phyloP scores from a whole-genome alignment of 2,329 filamentous ascomycete genomes.

The Alternaria postmessia region DNA sequence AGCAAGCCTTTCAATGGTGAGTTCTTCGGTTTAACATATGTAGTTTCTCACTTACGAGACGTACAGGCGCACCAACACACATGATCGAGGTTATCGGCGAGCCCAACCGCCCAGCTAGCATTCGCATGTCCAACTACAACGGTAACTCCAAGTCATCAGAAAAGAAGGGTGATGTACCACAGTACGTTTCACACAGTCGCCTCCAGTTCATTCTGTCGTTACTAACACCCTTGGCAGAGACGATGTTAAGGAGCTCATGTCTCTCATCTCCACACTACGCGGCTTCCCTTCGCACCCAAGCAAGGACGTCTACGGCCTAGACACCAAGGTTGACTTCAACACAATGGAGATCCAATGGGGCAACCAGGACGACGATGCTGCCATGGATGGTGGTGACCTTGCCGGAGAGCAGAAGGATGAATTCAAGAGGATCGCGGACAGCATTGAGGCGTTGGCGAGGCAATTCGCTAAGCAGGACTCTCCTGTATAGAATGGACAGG shows the following conservation, averaged over 20 bases:
- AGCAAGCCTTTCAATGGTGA: slow-evolving; percentile 39
- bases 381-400: slow-evolving; percentile 44
- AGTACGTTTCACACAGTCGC: slow-evolving; percentile 18
- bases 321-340: slow-evolving; percentile 52
- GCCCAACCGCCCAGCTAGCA: slow-evolving; percentile 50
- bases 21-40: slow-evolving; percentile 2
- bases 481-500: slow-evolving; percentile 32
- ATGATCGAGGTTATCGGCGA: slow-evolving; percentile 54
- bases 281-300: slow-evolving; percentile 51
- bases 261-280: slow-evolving; percentile 49
- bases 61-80: slow-evolving; percentile 28
- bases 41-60: slow-evolving; percentile 17
- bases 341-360: slow-evolving; percentile 55
- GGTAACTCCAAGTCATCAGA: slow-evolving; percentile 43
- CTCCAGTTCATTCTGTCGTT: neutral
- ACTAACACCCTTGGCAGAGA: slow-evolving; percentile 35
- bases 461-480: slow-evolving; percentile 53
- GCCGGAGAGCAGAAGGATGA: slow-evolving; percentile 54
- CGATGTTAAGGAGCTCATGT: slow-evolving; percentile 53
- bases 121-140: slow-evolving; percentile 44
- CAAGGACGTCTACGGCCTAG: slow-evolving; percentile 52
- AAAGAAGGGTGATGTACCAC: slow-evolving; percentile 51
- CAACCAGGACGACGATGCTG: slow-evolving; percentile 51
- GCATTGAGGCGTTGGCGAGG: slow-evolving; percentile 53
- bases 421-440: slow-evolving; percentile 54